Conservation (phyloP, 2,329 filamentous ascomycete species). For the Trichoderma cornu-damae region DNA sequence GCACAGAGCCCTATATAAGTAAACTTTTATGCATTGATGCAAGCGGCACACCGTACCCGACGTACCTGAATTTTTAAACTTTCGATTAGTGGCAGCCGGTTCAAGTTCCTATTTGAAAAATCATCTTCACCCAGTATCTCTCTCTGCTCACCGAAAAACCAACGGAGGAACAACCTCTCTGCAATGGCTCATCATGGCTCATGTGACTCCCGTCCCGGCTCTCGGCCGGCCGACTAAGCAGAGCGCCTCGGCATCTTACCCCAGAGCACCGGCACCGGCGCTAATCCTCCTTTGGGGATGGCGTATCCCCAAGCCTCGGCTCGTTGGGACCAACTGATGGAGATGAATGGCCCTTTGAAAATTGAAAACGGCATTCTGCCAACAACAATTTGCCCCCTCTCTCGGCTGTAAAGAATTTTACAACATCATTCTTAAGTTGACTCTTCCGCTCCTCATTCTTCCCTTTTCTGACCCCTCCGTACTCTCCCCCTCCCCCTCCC, state of each 20-base stretch:
- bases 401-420: slow-evolving; percentile 11
- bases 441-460: background rate
- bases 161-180: background rate
- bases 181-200: background rate
- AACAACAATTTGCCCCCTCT: slow-evolving; percentile 16
- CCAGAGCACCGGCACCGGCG: background rate
- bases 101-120: too few relatives aligned
- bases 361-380: slow-evolving; percentile 1
- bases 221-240: slow-evolving; percentile 1
- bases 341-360: too few relatives aligned
- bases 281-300: background rate
- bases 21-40: too few relatives aligned
- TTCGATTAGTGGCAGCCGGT: too few relatives aligned
- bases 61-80: too few relatives aligned
- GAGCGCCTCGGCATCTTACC: slow-evolving; percentile 16
- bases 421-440: slow-evolving; percentile 2
- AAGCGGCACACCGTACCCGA: too few relatives aligned
- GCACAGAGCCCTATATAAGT: too few relatives aligned
- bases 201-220: background rate
- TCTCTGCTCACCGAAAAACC: background rate
- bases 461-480: background rate
- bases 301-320: slow-evolving; percentile 17
- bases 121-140: too few relatives aligned
- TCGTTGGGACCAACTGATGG: slow-evolving; percentile 12
- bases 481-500: background rate